A percentile compares a stretch with the other conserved stretches of the same genome.
phyloP scores from a whole-genome alignment of 331 rosid species.

The Spiraea crenata region DNA sequence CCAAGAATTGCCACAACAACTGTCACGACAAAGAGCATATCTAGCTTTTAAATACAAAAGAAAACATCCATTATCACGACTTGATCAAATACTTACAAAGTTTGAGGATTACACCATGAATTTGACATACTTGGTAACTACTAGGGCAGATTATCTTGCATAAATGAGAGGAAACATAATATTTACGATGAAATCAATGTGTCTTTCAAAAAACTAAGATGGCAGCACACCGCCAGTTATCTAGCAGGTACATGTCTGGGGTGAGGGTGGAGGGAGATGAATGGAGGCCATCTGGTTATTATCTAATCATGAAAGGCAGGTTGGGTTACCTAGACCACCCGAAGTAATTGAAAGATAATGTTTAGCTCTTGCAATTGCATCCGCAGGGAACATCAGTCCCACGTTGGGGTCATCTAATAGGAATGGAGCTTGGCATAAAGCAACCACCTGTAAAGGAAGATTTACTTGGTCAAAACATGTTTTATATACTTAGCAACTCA shows the following conservation, averaged over 20 bases:
- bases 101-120: neutral
- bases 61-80: neutral
- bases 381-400: constrained; percentile 92
- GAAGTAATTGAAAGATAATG: constrained; percentile 71
- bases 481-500: constrained; percentile 1
- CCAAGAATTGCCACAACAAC: neutral
- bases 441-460: constrained; percentile 70
- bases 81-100: neutral
- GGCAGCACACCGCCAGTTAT: constrained; percentile 4
- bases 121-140: neutral
- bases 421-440: constrained; percentile 98
- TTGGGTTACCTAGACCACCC: constrained; percentile 84
- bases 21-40: neutral
- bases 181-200: neutral
- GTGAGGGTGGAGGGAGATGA: too few species aligned
- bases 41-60: neutral
- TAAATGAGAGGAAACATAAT: constrained; percentile 14
- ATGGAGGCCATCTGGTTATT: too few species aligned
- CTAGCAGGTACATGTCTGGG: neutral
- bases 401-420: constrained; percentile 91
- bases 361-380: constrained; percentile 93
- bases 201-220: neutral
- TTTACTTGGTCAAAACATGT: constrained; percentile 18
- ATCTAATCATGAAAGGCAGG: neutral
- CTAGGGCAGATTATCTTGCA: neutral